Conservation (phyloP, 768 basidiomycete genomes). For the Candolleomyces efflorescens region DNA sequence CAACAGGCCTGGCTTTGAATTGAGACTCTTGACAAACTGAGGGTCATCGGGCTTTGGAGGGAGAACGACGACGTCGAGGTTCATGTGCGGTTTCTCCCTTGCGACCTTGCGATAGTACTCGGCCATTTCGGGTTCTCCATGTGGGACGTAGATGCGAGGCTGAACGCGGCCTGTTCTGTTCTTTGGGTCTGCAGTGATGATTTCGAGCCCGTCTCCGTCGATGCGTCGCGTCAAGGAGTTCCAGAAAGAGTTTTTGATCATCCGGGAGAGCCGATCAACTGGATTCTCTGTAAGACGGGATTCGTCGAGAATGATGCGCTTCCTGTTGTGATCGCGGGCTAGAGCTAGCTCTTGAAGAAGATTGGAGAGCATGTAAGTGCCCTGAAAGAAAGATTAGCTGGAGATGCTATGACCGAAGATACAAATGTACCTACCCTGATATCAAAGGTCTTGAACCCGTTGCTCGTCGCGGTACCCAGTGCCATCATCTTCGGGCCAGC, state of each 20-base stretch:
- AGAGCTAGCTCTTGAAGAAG: constrained; percentile 97
- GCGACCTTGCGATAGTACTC: constrained; percentile 94
- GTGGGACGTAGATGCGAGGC: constrained; percentile 92
- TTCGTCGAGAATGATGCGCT: constrained; percentile 98
- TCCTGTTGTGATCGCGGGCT: constrained; percentile 90
- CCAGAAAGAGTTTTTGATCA: constrained; percentile 99
- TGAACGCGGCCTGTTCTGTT: constrained; percentile 88
- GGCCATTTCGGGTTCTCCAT: constrained; percentile 90
- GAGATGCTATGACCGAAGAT: not conserved
- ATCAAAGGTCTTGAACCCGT: constrained; percentile 97
- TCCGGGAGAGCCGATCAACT: constrained; percentile 91
- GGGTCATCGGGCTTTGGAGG: constrained; percentile 87
- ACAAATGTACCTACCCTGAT: constrained; percentile 63
- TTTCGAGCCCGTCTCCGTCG: constrained; percentile 95
- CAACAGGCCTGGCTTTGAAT: constrained; percentile 90
- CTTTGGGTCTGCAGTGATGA: constrained; percentile 97
- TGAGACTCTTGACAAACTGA: constrained; percentile 84
- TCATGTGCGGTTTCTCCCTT: constrained; percentile 87
- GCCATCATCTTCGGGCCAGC: constrained; percentile 96
- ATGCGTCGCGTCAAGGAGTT: constrained; percentile 94
- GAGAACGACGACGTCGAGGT: constrained; percentile 87
- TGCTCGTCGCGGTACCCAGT: constrained; percentile 93
- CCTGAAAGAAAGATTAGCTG: constrained; percentile 39
- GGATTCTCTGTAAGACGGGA: constrained; percentile 97
- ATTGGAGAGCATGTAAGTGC: constrained; percentile 99